Evolutionary conservation across 768 basidiomycete genomes (phyloP).

Genomic region (Tricholoma terreum): DNA sequence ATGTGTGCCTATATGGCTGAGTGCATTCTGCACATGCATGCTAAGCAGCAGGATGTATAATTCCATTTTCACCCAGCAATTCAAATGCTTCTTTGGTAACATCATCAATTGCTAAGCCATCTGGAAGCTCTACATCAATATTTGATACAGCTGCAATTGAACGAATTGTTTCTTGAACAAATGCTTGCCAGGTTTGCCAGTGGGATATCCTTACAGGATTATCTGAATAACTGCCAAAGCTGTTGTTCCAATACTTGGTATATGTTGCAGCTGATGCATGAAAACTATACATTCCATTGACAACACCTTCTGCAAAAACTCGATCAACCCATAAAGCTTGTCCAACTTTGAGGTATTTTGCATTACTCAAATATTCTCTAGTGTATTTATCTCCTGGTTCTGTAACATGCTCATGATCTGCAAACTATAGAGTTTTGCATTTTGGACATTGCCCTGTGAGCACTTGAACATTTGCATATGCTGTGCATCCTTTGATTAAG

Average conservation of each 20-base stretch:
- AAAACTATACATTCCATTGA: conserved; percentile 17
- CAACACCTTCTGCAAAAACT: conserved; percentile 9
- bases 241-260: conserved; percentile 14
- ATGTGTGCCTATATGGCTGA: background rate
- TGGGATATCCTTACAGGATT: background rate
- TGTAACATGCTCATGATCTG: conserved; percentile 17
- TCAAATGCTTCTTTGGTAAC: background rate
- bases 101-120: background rate
- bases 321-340: conserved; percentile 13
- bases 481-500: conserved; percentile 8
- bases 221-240: conserved; percentile 1
- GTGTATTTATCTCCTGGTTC: background rate
- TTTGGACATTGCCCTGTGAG: conserved; percentile 12
- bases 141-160: conserved; percentile 1
- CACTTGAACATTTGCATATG: conserved; percentile 9
- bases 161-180: conserved; percentile 12
- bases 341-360: conserved; percentile 13
- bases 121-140: background rate
- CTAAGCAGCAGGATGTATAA: background rate
- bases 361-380: conserved; percentile 1
- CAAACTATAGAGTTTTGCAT: conserved; percentile 14
- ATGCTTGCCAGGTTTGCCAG: conserved; percentile 13
- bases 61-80: background rate
- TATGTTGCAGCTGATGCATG: conserved; percentile 17
- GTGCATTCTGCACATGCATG: background rate